Conservation (phyloP, 108 stramenopile genomes). For the Cylindrotheca closterium region DNA sequence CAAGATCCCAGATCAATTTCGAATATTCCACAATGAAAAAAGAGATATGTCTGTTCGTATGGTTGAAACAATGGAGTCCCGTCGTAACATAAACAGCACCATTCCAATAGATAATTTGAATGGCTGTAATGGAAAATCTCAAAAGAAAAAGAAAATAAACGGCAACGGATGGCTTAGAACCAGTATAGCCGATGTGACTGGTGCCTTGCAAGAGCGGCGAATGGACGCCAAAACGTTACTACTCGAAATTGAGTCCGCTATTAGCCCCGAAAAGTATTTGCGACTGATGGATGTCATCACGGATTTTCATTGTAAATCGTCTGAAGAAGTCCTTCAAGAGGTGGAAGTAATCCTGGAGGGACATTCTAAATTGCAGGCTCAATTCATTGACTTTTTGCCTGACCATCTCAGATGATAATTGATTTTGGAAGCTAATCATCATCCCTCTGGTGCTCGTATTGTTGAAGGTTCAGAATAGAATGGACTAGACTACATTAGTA, state of each 20-base stretch:
- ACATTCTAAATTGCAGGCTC: constrained; percentile 48
- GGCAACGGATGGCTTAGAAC: constrained; percentile 47
- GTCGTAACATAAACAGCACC: constrained; percentile 29
- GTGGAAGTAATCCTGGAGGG: constrained; percentile 49
- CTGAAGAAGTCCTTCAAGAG: constrained; percentile 19
- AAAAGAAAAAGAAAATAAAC: no score
- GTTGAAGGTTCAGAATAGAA: no score
- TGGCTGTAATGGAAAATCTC: background rate
- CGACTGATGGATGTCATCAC: constrained; percentile 49
- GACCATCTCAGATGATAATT: constrained; percentile 21
- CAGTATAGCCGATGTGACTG: constrained; percentile 39
- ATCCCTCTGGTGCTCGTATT: no score
- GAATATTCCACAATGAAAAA: constrained; percentile 74
- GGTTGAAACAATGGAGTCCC: constrained; percentile 72
- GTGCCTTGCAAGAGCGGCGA: constrained; percentile 49
- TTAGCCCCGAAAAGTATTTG: constrained; percentile 55
- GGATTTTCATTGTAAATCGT: constrained; percentile 29
- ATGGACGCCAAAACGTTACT: constrained; percentile 54
- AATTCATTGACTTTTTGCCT: constrained; percentile 64
- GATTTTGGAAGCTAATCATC: no score
- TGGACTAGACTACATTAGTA: no score
- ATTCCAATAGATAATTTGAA: constrained; percentile 8
- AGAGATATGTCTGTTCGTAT: constrained; percentile 78
- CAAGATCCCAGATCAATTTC: constrained; percentile 89
- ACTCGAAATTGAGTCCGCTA: constrained; percentile 42